phyloP scores from a whole-genome alignment of 805 yeast species.

The Sporopachydermia quercuum region DNA sequence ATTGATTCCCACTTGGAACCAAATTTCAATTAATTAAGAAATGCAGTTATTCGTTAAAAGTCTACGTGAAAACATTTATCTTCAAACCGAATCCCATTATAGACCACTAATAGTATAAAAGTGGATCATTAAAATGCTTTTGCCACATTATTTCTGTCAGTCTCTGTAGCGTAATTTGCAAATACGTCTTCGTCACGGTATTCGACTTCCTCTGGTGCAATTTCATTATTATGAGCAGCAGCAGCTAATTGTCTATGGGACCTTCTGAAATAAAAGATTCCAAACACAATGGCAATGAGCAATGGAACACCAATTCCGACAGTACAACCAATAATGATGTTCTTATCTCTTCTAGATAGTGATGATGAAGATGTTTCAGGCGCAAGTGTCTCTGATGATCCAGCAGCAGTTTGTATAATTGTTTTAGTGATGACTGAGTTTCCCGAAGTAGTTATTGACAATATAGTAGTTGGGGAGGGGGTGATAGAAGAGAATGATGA shows the following conservation, averaged over 20 bases:
- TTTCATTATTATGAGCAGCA: background rate
- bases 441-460: background rate
- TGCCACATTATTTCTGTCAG: background rate
- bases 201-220: slow-evolving; percentile 1
- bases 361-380: background rate
- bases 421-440: background rate
- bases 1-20: too few species aligned
- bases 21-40: too few species aligned
- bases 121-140: too few species aligned
- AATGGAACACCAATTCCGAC: background rate
- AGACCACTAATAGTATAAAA: too few species aligned
- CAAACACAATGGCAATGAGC: background rate
- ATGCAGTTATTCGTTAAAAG: too few species aligned
- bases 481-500: background rate
- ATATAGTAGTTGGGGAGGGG: background rate
- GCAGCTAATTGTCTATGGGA: background rate
- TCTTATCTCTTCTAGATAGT: background rate
- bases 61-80: too few species aligned
- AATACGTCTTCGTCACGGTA: background rate
- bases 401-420: background rate
- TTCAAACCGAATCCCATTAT: too few species aligned
- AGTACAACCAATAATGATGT: background rate
- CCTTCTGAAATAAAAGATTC: background rate
- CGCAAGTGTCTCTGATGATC: background rate
- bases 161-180: background rate